These are phyloP conservation scores for Orbilia brochopaga DNA, from an alignment of 2,329 filamentous ascomycete species.

Conservation along the genomic window DNA sequence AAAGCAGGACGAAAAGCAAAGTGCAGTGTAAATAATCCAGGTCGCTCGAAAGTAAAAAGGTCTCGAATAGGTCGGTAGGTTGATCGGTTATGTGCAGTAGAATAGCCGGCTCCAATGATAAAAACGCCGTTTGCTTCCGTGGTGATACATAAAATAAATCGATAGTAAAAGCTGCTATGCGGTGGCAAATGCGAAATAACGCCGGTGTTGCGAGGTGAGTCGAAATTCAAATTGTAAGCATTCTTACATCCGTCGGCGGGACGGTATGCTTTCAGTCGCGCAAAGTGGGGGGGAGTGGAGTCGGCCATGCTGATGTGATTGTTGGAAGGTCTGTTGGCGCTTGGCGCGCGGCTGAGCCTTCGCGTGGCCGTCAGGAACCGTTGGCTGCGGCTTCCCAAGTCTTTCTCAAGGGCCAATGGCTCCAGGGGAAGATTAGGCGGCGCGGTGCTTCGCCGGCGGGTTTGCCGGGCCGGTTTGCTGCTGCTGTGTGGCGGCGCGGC, in stretches of 20 bases:
- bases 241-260: background rate
- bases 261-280: background rate
- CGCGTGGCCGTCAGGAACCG: too few relatives aligned
- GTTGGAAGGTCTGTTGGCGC: too few relatives aligned
- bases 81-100: constrained; percentile 1
- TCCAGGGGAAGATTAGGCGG: too few relatives aligned
- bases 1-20: constrained; percentile 15
- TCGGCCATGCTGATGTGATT: too few relatives aligned
- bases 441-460: background rate
- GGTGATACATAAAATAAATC: constrained; percentile 23
- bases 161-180: constrained; percentile 8
- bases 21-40: constrained; percentile 25
- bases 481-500: background rate
- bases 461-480: background rate
- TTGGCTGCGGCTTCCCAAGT: too few relatives aligned
- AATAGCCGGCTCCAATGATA: constrained; percentile 42
- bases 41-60: constrained; percentile 16
- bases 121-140: constrained; percentile 35
- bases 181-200: constrained; percentile 6
- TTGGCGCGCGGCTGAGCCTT: too few relatives aligned
- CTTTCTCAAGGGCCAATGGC: too few relatives aligned
- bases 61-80: background rate
- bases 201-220: constrained; percentile 2
- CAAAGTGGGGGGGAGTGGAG: background rate
- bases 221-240: background rate